Evolutionary conservation across 345 rosid species (phyloP).

Genomic region (Salix dunnii): DNA sequence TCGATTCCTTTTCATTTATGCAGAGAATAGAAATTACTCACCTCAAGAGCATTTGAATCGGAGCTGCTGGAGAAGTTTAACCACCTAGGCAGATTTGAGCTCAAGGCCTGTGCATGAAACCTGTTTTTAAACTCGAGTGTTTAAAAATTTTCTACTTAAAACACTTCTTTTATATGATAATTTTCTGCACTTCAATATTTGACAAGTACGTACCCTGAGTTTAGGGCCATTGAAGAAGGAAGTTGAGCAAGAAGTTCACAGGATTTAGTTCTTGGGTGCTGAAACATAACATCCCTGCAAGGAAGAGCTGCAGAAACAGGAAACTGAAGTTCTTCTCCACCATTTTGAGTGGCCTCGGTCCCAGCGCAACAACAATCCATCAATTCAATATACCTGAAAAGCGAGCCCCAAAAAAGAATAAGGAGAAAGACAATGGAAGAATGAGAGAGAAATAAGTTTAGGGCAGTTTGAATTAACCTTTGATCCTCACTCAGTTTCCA

Average conservation of each 20-base stretch:
- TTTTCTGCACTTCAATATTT: neutral
- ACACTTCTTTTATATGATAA: neutral
- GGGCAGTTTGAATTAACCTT: constrained; percentile 43
- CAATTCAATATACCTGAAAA: constrained; percentile 59
- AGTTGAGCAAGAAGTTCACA: constrained; percentile 67
- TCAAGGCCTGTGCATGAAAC: constrained; percentile 59
- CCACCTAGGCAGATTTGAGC: constrained; percentile 72
- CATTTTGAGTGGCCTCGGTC: constrained; percentile 38
- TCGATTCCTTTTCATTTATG: neutral
- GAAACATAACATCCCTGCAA: constrained; percentile 67
- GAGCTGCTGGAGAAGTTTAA: constrained; percentile 50
- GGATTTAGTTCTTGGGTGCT: constrained; percentile 58
- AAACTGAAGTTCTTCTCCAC: constrained; percentile 47
- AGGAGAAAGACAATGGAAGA: constrained; percentile 2
- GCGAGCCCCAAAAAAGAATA: neutral
- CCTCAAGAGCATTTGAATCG: constrained; percentile 47
- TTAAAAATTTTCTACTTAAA: neutral
- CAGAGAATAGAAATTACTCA: constrained; percentile 14
- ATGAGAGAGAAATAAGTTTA: neutral
- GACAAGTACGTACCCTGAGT: constrained; percentile 54
- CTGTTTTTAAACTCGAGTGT: constrained; percentile 26
- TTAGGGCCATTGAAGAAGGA: constrained; percentile 63
- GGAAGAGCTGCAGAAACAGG: constrained; percentile 36
- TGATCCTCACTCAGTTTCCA: constrained; percentile 85
- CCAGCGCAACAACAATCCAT: constrained; percentile 84